Base-by-base conservation (phyloP, 306 rosid genomes). In the Lathyrus aphaca region DNA sequence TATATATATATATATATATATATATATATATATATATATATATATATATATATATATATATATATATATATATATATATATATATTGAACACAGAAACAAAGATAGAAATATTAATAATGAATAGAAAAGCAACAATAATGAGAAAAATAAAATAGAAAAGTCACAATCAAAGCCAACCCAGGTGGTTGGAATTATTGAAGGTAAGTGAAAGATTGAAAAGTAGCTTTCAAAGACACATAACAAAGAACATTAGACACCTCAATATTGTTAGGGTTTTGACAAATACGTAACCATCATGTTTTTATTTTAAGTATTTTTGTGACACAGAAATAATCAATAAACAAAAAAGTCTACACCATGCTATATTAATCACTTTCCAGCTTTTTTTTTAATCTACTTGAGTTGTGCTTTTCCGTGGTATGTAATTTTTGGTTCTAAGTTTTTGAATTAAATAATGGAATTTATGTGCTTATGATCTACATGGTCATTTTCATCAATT, bases 181-280 rank as follows among this genome's bases (percentile, higher is more conserved):
- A 63, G 74, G 71, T 55, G 66, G 71, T 75, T 74, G 79, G 81
- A 85, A 87, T 91, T 81, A 89, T 91, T 82, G 87, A 76, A 51
- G 68, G 63, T 56, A 54, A 19, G 64, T 7, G 79, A 65, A 79
- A 67, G 81, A 65, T 82, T 83, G 81, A 78, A 88, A 77, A 85
- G 88, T 77, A 82, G 83, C 87, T 86, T 79, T 86, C 89, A 76
- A 29, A 44, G 40, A 68, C 65, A 81, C 83, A 76, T 57, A 79
- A 40, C 55, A 49, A 8, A 10, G 18, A 65, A 32, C 74, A 74
- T 69, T 68, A 29, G 50, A 73, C 80, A 50, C 72, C 49, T 16
- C 81, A 70, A 71, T 32, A 32, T 49, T 79, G 21, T 71, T 25
- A 18, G 61, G 50, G 29, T 69, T 50, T 57, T 63, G 67, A 58